Evolutionary conservation across 2,329 filamentous ascomycete genomes (phyloP).

Genomic region (Monilinia polystroma): DNA sequence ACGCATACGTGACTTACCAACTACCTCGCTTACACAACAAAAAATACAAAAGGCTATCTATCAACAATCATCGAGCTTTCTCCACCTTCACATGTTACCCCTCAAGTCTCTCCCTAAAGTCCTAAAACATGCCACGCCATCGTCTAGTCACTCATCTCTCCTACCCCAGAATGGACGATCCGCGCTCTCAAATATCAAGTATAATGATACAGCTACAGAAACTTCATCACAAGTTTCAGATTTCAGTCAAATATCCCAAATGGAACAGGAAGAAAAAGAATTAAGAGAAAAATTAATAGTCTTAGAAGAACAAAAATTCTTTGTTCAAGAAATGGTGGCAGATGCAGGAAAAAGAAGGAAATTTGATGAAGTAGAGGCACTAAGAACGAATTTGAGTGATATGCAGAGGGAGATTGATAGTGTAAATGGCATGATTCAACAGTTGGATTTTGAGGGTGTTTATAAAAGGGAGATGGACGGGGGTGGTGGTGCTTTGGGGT

Average conservation of each 20-base stretch:
- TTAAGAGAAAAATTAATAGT: conserved; percentile 66
- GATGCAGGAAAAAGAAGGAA: conserved; percentile 65
- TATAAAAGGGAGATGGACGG: conserved; percentile 33
- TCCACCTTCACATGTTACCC: conserved; percentile 74
- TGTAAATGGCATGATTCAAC: conserved; percentile 56
- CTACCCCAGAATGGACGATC: conserved; percentile 31
- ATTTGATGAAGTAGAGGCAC: conserved; percentile 66
- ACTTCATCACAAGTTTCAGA: conserved; percentile 53
- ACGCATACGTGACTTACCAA: conserved; percentile 65
- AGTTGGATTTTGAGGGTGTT: conserved; percentile 48
- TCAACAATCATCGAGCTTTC: conserved; percentile 65
- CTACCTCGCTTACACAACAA: conserved; percentile 60
- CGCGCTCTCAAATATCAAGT: conserved; percentile 59
- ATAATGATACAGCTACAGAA: conserved; percentile 48
- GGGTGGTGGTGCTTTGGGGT: conserved; percentile 21
- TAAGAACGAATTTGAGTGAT: conserved; percentile 65
- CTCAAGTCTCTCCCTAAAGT: conserved; percentile 60
- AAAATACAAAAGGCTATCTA: conserved; percentile 68
- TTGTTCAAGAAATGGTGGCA: conserved; percentile 68
- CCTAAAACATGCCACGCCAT: conserved; percentile 61
- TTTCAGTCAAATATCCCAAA: conserved; percentile 58
- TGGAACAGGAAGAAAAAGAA: conserved; percentile 69
- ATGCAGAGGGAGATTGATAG: conserved; percentile 64
- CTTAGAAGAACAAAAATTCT: conserved; percentile 70
- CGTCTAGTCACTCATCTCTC: conserved; percentile 38